Evolutionary conservation across 495 filamentous ascomycete species (phyloP).

Genomic region (Tuber indicum): DNA sequence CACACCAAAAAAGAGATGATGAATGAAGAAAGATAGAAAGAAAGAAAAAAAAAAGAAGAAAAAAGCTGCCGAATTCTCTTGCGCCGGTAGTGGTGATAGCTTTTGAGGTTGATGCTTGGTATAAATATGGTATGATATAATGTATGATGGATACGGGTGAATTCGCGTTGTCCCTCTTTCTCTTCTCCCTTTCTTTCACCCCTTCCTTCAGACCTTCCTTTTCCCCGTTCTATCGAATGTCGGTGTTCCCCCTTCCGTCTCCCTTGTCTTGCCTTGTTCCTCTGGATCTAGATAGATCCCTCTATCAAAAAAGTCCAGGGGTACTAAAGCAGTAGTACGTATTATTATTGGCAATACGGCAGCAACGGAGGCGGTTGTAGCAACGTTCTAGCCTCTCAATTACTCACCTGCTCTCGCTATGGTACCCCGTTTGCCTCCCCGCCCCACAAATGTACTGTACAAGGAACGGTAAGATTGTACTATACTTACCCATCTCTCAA

Average conservation of each 20-base stretch:
- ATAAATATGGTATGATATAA: not conserved
- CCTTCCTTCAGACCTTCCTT: slow-evolving; percentile 8
- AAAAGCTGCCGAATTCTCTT: not conserved
- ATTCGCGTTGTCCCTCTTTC: slow-evolving; percentile 9
- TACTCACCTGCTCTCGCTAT: not conserved
- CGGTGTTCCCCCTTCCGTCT: slow-evolving; percentile 14
- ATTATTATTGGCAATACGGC: not conserved
- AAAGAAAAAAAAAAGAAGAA: too few species aligned
- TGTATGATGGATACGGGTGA: not conserved
- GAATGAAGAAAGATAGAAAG: not conserved
- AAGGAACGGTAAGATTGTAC: not conserved
- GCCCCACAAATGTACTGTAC: not conserved
- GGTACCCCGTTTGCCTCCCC: not conserved
- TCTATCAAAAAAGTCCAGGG: not conserved
- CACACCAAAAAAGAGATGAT: not conserved
- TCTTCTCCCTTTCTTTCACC: not conserved
- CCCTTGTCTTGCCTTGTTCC: slow-evolving; percentile 6
- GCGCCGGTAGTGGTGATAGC: not conserved
- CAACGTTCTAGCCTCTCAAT: not conserved
- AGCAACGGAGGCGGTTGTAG: not conserved
- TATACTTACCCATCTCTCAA: not conserved
- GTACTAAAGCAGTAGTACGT: not conserved
- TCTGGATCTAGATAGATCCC: not conserved
- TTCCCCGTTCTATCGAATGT: slow-evolving; percentile 24
- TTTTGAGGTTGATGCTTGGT: not conserved